Conservation (phyloP, 1,139 yeast genomes). For the Yamadazyma mexicana region DNA sequence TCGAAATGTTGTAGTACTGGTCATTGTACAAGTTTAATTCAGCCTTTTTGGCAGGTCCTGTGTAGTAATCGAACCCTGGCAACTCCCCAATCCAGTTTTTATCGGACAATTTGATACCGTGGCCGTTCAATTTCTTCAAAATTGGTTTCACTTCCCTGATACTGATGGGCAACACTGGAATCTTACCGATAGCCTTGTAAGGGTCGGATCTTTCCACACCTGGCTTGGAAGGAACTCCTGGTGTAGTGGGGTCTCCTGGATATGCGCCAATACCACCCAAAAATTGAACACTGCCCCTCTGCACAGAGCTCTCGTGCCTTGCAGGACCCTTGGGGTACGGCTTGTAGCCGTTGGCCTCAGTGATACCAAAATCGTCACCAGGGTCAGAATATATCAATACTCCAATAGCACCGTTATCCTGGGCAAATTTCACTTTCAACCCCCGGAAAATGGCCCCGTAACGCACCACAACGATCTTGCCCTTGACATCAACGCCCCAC, state of each 20-base stretch:
- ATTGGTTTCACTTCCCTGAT: constrained; percentile 49
- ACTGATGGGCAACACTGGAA: constrained; percentile 48
- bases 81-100: constrained; percentile 41
- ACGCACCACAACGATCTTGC: constrained; percentile 43
- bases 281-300: constrained; percentile 83
- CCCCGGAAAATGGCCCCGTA: constrained; percentile 47
- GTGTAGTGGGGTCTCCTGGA: constrained; percentile 92
- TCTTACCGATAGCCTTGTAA: constrained; percentile 41
- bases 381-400: constrained; percentile 47
- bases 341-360: constrained; percentile 44
- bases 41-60: constrained; percentile 51
- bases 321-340: constrained; percentile 50
- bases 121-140: constrained; percentile 42
- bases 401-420: constrained; percentile 47
- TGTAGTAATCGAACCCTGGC: constrained; percentile 40
- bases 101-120: constrained; percentile 32
- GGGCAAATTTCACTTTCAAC: constrained; percentile 49
- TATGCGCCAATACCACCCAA: constrained; percentile 55
- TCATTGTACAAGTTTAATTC: constrained; percentile 44
- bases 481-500: constrained; percentile 37
- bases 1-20: constrained; percentile 43
- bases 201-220: constrained; percentile 48
- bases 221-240: constrained; percentile 72
- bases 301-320: constrained; percentile 55
- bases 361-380: constrained; percentile 43